Base-by-base conservation (phyloP, 345 rosid species). In the Heritiera fomes region DNA sequence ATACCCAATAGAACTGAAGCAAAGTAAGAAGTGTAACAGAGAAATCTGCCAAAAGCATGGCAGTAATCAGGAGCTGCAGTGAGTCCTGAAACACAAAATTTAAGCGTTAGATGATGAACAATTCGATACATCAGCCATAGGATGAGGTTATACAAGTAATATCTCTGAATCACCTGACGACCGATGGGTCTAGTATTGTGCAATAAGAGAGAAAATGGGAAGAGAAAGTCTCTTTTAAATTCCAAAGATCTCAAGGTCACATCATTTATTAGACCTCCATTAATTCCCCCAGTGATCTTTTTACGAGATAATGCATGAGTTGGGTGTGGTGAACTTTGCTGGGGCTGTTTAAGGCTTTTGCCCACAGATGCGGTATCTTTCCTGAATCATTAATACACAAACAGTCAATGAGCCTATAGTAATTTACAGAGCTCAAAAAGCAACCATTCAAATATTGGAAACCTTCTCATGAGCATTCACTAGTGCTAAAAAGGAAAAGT, bases 1-100 rank as follows among this genome's bases (percentile, higher is more conserved):
- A 90, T 82, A 96, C 90, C 97, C 98, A 94, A 81, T 96, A 96
- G 87, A 88, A 92, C 88, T 92, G 92, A 76, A 94, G 89, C 87
- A 96, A 83, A 5, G 91, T 90, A 65, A 96, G 98, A 55, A 96
- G 90, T 32, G 98, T 92, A 28, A 92, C 87, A 23, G 92, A 89
- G 75, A 96, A 86, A 90, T 96, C 99, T 75, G 92, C 94, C 86
- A 92, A 85, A 79, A 94, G 97, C 86, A 96, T 87, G 77, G 92
- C 78, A 46, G 97, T 90, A 56, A 94, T 94, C 79, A 90, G 83
- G 83, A 89, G 91, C 80, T 89, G 91, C 85, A 94, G 88, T 28
- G 88, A 83, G 46, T 90, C 97, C 99, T 96, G 99, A 81, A 89
- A 83, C 6, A 83, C 56, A 83, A 10, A 75, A 55, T n/a, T 53